Percentiles rank a stretch among this genome's conserved stretches.
These are phyloP conservation scores for Trichomonascus vanleenenianus DNA, from an alignment of 805 yeast genomes.

Conservation along the genomic window DNA sequence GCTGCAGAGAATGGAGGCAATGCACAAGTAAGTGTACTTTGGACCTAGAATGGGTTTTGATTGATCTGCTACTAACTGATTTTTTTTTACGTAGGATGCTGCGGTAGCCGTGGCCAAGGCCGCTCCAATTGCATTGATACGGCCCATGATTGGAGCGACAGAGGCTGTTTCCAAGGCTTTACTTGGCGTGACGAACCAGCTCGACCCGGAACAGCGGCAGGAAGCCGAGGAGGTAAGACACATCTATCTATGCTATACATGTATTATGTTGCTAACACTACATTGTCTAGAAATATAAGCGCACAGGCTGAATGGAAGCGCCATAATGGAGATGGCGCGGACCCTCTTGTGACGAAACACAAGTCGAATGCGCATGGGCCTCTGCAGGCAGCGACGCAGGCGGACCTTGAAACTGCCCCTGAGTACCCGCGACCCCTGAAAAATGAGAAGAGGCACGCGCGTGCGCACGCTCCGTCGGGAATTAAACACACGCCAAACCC, in stretches of 20 bases:
- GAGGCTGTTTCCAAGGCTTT: conserved; percentile 80
- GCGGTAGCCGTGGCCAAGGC: conserved; percentile 61
- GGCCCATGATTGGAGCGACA: conserved; percentile 89
- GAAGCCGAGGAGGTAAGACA: conserved; percentile 19
- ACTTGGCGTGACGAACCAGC: conserved; percentile 73
- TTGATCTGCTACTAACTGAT: neutral
- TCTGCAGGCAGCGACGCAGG: no score
- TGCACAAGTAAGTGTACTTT: conserved; percentile 32
- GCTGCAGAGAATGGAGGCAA: conserved; percentile 51
- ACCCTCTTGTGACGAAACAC: no score
- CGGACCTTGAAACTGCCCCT: no score
- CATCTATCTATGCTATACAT: neutral
- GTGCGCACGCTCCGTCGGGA: no score
- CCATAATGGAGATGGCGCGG: no score
- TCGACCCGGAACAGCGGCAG: conserved; percentile 37
- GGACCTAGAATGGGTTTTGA: no score
- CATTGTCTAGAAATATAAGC: conserved; percentile 5
- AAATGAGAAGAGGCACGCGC: no score
- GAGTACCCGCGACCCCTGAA: no score
- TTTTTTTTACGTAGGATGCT: conserved; percentile 38
- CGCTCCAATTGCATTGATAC: conserved; percentile 69
- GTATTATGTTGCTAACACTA: neutral
- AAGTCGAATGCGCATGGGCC: no score
- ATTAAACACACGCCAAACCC: no score
- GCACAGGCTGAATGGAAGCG: neutral